Base-by-base conservation (phyloP, 2,329 filamentous ascomycete genomes). In the Cladobotryum mycophilum region DNA sequence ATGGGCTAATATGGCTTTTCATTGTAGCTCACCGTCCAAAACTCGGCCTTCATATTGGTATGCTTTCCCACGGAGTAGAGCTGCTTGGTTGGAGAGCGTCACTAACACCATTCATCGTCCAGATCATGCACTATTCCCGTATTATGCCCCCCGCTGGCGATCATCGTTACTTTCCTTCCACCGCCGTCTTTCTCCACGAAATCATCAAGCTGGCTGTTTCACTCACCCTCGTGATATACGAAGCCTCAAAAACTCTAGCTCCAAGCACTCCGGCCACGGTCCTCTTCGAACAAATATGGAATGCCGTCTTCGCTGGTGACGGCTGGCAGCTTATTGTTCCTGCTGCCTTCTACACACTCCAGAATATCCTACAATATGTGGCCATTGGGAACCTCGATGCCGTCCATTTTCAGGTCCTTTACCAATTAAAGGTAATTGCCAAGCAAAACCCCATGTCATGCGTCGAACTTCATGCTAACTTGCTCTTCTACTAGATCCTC, bases 281-380 rank as follows among this genome's bases (percentile, higher is more conserved):
- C 1, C 76, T 96, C 15, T 88, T 95, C 63, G 80, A 84, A 61
- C 85, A 89, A 62, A 81, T 97, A 20, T 87, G 85, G 62, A 84
- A 81, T 60, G 82, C 84, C 30, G 86, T 96, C 14, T 95, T 97
- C 64, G 85, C 86, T 0, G 85, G 86, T 9, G 93, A 97, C 64
- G 90, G 90, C 58, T 97, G 92, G 92, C 96, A 96, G 68, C 73
- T 99, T 56, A 89, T 89, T 8, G 84, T 97, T 40, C 93, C 92
- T 0, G 93, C 92, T 4, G 78, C 83, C 4, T 76, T 97, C 2
- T 97, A 96, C 65, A 96, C 92, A 0, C 67, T 96, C 25, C 89
- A 96, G 62, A 97, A 96, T 64, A 87, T 88, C n/a, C 72, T 97
- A 48, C 89, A 96, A 67, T 99, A 96, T 63, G 80, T 95, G 47